Conservation (phyloP, 768 basidiomycete species). For the Auricularia heimuer region DNA sequence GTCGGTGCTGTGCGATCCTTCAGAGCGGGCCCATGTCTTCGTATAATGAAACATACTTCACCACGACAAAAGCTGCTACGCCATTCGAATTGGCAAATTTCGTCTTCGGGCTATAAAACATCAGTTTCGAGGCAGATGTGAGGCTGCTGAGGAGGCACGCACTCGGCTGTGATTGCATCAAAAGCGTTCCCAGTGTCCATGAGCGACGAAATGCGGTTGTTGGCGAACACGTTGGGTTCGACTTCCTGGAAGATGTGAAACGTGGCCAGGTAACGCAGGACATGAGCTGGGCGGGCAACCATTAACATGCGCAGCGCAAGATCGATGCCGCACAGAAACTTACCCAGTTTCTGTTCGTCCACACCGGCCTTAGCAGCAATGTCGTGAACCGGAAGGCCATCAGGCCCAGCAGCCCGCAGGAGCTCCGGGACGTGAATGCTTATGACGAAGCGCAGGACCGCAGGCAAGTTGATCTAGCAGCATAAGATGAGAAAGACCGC, state of each 20-base stretch:
- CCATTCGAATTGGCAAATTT: slow-evolving; percentile 63
- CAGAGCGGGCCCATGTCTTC: neutral
- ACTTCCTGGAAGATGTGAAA: slow-evolving; percentile 67
- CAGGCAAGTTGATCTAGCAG: slow-evolving; percentile 59
- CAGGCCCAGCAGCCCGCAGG: slow-evolving; percentile 50
- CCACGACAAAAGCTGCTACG: slow-evolving; percentile 58
- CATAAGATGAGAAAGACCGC: neutral
- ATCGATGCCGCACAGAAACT: no score
- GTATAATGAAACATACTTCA: slow-evolving; percentile 43
- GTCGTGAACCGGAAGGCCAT: neutral
- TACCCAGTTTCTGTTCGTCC: neutral
- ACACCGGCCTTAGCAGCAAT: neutral
- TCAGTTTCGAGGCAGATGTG: neutral
- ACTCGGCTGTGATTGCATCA: slow-evolving; percentile 41
- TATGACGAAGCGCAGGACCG: slow-evolving; percentile 64
- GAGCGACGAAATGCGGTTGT: slow-evolving; percentile 58
- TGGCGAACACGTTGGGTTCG: slow-evolving; percentile 60
- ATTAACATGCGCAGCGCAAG: no score
- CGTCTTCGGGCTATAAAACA: slow-evolving; percentile 37
- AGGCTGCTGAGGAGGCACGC: slow-evolving; percentile 6
- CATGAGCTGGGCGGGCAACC: slow-evolving; percentile 39
- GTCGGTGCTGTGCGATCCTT: no score
- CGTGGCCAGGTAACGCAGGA: slow-evolving; percentile 65
- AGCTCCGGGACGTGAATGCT: slow-evolving; percentile 63
- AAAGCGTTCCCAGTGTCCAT: slow-evolving; percentile 58